These are phyloP conservation scores for Peltaster fructicola DNA, from an alignment of 2,329 filamentous ascomycete genomes.

Conservation along the genomic window DNA sequence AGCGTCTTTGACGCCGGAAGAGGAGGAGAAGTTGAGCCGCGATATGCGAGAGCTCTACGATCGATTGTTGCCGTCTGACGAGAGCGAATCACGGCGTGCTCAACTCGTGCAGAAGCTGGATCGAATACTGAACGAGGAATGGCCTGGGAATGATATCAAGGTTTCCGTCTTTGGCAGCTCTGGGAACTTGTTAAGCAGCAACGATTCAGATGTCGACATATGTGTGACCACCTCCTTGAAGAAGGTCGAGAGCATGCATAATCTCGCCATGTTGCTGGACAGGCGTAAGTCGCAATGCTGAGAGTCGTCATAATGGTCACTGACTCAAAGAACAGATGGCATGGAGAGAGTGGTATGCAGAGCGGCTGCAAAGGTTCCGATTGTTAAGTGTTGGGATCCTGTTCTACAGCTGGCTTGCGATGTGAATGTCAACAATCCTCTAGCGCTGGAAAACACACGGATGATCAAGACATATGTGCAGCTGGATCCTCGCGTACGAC, in stretches of 20 bases:
- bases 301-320: conserved; percentile 3
- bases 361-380: conserved; percentile 86
- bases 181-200: conserved; percentile 83
- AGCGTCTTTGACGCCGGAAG: conserved; percentile 49
- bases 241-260: conserved; percentile 75
- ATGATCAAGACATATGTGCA: conserved; percentile 97
- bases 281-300: conserved; percentile 46
- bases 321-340: conserved; percentile 44
- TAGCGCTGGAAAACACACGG: conserved; percentile 86
- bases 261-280: conserved; percentile 69
- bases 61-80: conserved; percentile 61
- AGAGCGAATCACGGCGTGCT: conserved; percentile 58
- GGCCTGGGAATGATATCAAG: conserved; percentile 77
- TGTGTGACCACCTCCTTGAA: conserved; percentile 89
- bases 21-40: conserved; percentile 56
- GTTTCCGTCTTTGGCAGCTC: conserved; percentile 97
- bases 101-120: conserved; percentile 76
- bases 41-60: conserved; percentile 79
- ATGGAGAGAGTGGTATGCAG: conserved; percentile 97
- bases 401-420: conserved; percentile 79
- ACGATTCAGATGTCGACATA: conserved; percentile 94
- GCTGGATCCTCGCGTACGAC: conserved; percentile 76
- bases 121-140: conserved; percentile 71
- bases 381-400: conserved; percentile 97
- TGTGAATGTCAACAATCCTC: conserved; percentile 96